phyloP scores from a whole-genome alignment of 352 stramenopile genomes.

The Globisporangium emineosum region DNA sequence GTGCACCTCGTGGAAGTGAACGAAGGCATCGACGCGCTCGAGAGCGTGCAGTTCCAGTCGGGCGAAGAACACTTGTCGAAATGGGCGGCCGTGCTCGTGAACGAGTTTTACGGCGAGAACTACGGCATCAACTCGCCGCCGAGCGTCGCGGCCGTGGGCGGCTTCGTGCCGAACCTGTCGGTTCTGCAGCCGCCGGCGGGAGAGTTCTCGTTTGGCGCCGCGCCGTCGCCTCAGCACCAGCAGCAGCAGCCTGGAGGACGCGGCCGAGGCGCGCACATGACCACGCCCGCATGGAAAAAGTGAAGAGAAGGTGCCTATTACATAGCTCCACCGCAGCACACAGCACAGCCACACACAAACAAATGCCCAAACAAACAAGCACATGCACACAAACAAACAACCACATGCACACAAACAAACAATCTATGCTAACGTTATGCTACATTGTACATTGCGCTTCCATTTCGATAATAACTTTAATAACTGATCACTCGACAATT shows the following conservation, averaged over 20 bases:
- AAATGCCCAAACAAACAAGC: neutral
- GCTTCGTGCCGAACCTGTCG: conserved; percentile 20
- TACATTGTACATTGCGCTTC: neutral
- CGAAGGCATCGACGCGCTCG: conserved; percentile 75
- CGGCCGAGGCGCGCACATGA: conserved; percentile 70
- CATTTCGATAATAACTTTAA: neutral
- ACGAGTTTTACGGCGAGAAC: conserved; percentile 83
- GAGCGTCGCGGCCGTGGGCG: conserved; percentile 24
- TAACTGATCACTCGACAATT: neutral
- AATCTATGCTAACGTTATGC: conserved; percentile 4
- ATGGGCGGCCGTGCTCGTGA: conserved; percentile 70
- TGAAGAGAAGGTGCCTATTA: conserved; percentile 15
- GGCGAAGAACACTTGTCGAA: conserved; percentile 53
- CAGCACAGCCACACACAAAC: conserved; percentile 1
- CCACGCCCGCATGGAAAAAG: conserved; percentile 63
- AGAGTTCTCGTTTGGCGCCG: conserved; percentile 18
- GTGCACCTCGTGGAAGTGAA: conserved; percentile 55
- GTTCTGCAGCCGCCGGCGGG: conserved; percentile 21
- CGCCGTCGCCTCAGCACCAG: neutral
- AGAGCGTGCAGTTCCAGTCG: conserved; percentile 73
- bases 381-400: neutral
- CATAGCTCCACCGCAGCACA: neutral
- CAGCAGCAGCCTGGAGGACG: conserved; percentile 28
- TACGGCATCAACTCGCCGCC: conserved; percentile 73
- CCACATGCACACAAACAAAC: neutral